Evolutionary conservation across 1,139 yeast species (phyloP).

Genomic region (Blastobotrys raffinosifermentans): DNA sequence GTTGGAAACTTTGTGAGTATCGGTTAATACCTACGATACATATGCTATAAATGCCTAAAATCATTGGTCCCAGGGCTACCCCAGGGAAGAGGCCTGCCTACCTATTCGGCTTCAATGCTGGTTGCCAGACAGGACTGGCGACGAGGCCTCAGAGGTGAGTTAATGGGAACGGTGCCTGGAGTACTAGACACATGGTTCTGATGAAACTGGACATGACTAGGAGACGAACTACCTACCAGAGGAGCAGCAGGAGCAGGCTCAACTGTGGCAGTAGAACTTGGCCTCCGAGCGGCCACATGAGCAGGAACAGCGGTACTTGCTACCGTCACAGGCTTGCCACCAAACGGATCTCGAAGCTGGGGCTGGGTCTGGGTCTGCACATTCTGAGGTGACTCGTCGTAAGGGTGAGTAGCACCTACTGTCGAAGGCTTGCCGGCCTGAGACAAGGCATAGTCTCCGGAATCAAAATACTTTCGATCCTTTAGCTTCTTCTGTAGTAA

Average conservation of each 20-base stretch:
- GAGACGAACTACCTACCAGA: neutral
- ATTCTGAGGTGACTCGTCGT: slow-evolving; percentile 1
- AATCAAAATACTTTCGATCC: slow-evolving; percentile 91
- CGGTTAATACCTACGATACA: no score
- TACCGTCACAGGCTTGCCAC: neutral
- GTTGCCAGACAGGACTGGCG: neutral
- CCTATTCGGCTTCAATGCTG: slow-evolving; percentile 1
- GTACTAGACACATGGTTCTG: slow-evolving; percentile 1
- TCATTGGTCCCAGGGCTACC: no score
- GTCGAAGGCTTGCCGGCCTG: slow-evolving; percentile 44
- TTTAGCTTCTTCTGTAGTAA: slow-evolving; percentile 60
- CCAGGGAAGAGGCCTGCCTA: no score
- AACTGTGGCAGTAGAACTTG: neutral
- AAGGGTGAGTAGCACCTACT: slow-evolving; percentile 23
- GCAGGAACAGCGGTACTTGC: neutral
- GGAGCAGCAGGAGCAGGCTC: slow-evolving; percentile 1
- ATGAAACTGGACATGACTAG: neutral
- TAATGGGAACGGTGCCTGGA: slow-evolving; percentile 7
- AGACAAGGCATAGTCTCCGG: slow-evolving; percentile 95
- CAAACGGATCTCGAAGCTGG: neutral
- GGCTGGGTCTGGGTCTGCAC: neutral
- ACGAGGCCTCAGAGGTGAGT: slow-evolving; percentile 2
- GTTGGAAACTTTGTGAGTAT: no score
- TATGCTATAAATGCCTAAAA: no score
- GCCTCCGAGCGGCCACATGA: neutral